Percentiles rank a stretch among this genome's conserved stretches.
Evolutionary conservation across 345 rosid genomes (phyloP).

Genomic region (Rubroshorea leprosula): DNA sequence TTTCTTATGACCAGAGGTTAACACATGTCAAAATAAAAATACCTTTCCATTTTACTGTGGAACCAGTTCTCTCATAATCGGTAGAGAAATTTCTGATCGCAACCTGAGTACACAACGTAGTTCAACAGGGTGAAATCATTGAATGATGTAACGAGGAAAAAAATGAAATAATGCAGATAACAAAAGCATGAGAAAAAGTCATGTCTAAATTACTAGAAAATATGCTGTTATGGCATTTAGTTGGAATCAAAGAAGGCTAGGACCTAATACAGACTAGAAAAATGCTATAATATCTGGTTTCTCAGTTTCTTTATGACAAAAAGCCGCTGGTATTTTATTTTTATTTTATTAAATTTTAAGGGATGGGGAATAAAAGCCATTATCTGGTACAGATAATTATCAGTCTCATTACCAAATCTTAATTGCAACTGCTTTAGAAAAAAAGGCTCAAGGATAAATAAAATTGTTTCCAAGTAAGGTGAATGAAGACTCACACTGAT

Average conservation of each 20-base stretch:
- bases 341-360: too few species aligned
- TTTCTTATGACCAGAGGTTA: background rate
- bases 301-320: background rate
- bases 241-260: background rate
- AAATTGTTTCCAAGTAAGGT: too few species aligned
- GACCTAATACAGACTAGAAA: background rate
- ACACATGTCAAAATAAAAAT: constrained; percentile 18
- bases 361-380: background rate
- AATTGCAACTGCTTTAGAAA: background rate
- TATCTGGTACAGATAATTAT: background rate
- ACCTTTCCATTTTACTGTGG: constrained; percentile 93
- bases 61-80: constrained; percentile 87
- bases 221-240: background rate
- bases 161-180: background rate
- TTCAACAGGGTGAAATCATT: background rate
- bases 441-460: too few species aligned
- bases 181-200: background rate
- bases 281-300: background rate
- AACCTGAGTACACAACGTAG: constrained; percentile 41
- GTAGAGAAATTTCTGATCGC: constrained; percentile 91
- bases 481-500: too few species aligned
- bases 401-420: constrained; percentile 1
- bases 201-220: background rate
- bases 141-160: background rate
- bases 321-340: background rate